Percentiles rank a stretch among this genome's conserved stretches.
phyloP scores from a whole-genome alignment of 2,329 filamentous ascomycete species.

The Laburnicola sp. region DNA sequence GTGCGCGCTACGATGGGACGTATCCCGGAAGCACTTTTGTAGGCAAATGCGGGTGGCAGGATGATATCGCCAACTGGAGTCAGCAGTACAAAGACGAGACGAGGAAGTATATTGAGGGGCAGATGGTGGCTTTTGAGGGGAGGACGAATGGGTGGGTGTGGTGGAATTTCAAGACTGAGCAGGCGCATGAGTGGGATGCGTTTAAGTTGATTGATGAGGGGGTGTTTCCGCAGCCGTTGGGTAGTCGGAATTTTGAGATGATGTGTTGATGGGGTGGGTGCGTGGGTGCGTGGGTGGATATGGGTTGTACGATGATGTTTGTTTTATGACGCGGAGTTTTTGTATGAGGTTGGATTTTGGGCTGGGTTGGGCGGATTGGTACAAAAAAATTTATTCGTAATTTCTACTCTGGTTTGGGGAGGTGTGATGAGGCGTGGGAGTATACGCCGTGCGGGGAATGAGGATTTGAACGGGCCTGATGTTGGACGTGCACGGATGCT shows the following conservation, averaged over 20 bases:
- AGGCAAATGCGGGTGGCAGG: slow-evolving; percentile 59
- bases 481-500: not conserved
- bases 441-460: not conserved
- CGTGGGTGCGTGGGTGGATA: not conserved
- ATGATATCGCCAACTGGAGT: slow-evolving; percentile 54
- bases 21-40: slow-evolving; percentile 53
- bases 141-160: slow-evolving; percentile 59
- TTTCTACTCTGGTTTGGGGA: not conserved
- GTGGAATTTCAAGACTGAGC: slow-evolving; percentile 63
- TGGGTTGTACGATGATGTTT: not conserved
- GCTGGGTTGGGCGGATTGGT: not conserved
- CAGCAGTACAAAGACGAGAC: slow-evolving; percentile 51
- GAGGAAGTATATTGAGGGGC: slow-evolving; percentile 58
- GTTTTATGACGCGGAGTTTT: not conserved
- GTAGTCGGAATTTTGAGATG: slow-evolving; percentile 23
- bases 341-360: too few relatives aligned
- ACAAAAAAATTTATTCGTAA: not conserved
- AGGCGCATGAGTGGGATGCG: slow-evolving; percentile 58
- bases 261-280: slow-evolving; percentile 13
- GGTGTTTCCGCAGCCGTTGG: slow-evolving; percentile 51
- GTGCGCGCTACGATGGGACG: slow-evolving; percentile 63
- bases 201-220: slow-evolving; percentile 54
- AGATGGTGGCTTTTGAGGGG: slow-evolving; percentile 56
- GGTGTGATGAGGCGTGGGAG: not conserved
- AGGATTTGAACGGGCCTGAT: not conserved